Percentiles rank a stretch among this genome's conserved stretches.
phyloP scores from a whole-genome alignment of 2,329 filamentous ascomycete genomes.

The Cladosporium halotolerans region DNA sequence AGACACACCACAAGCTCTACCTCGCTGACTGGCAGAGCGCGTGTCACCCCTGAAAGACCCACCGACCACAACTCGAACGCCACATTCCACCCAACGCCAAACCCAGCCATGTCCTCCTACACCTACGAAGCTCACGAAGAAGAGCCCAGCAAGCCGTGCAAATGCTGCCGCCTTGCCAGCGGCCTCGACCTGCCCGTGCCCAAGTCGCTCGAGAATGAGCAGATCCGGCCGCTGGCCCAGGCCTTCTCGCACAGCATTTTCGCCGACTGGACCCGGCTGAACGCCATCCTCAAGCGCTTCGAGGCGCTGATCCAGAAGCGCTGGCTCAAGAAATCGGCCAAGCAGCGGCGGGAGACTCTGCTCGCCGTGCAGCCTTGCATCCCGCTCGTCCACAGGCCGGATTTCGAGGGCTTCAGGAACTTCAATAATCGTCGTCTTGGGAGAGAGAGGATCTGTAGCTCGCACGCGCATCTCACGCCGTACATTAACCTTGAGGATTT shows the following conservation, averaged over 20 bases:
- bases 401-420: conserved; percentile 37
- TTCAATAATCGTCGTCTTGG: conserved; percentile 13
- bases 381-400: conserved; percentile 45
- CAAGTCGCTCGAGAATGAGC: conserved; percentile 13
- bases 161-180: conserved; percentile 18
- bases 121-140: conserved; percentile 20
- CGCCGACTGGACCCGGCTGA: conserved; percentile 31
- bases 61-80: background rate
- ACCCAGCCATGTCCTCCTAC: conserved; percentile 17
- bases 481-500: conserved; percentile 55
- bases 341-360: conserved; percentile 43
- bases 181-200: conserved; percentile 21
- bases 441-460: conserved; percentile 15
- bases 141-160: conserved; percentile 16
- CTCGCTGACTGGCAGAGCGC: no score
- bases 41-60: background rate
- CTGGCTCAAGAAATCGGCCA: conserved; percentile 49
- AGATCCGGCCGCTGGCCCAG: conserved; percentile 20
- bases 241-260: conserved; percentile 30
- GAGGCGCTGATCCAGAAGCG: conserved; percentile 48
- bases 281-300: conserved; percentile 43
- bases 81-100: background rate
- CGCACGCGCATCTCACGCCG: conserved; percentile 44
- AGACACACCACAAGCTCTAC: no score
- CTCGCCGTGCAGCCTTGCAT: conserved; percentile 47